Conservation (phyloP, 1,284 basidiomycete species). For the Fistulina hepatica region DNA sequence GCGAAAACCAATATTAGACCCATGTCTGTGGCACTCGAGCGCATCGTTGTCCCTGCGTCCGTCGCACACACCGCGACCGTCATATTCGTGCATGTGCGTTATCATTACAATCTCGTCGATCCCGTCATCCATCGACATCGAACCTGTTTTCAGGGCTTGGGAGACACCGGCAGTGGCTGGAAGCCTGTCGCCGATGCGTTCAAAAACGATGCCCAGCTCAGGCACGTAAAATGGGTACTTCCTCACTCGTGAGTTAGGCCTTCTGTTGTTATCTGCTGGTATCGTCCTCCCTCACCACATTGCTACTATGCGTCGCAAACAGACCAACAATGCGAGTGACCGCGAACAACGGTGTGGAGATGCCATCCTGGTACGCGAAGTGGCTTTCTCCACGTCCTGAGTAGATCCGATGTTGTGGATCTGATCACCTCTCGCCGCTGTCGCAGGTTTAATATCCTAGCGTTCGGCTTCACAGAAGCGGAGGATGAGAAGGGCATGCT, state of each 20-base stretch:
- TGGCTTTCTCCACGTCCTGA: slow-evolving; percentile 6
- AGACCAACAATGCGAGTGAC: slow-evolving; percentile 51
- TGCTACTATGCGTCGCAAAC: slow-evolving; percentile 11
- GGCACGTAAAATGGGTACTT: slow-evolving; percentile 76
- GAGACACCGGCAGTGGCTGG: slow-evolving; percentile 71
- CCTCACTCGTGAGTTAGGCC: slow-evolving; percentile 53
- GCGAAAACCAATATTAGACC: slow-evolving; percentile 10
- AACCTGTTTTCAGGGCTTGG: slow-evolving; percentile 46
- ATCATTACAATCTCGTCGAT: no score
- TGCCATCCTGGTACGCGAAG: slow-evolving; percentile 59
- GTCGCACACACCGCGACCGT: slow-evolving; percentile 75
- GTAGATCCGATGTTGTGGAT: slow-evolving; percentile 5
- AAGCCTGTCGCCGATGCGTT: slow-evolving; percentile 63
- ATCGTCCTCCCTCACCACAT: slow-evolving; percentile 8
- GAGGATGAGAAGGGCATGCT: slow-evolving; percentile 75
- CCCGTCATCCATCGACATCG: no score
- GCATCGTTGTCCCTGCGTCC: slow-evolving; percentile 41
- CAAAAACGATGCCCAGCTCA: slow-evolving; percentile 35
- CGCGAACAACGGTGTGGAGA: slow-evolving; percentile 56
- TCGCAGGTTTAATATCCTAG: slow-evolving; percentile 67
- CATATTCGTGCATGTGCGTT: slow-evolving; percentile 73
- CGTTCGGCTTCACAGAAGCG: slow-evolving; percentile 46
- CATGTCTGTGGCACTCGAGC: slow-evolving; percentile 30
- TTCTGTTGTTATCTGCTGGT: slow-evolving; percentile 6
- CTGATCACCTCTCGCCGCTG: slow-evolving; percentile 5